Percentiles rank a stretch among this genome's conserved stretches.
Evolutionary conservation across 2,329 filamentous ascomycete genomes (phyloP).

Genomic region (Trichophyton mentagrophytes): DNA sequence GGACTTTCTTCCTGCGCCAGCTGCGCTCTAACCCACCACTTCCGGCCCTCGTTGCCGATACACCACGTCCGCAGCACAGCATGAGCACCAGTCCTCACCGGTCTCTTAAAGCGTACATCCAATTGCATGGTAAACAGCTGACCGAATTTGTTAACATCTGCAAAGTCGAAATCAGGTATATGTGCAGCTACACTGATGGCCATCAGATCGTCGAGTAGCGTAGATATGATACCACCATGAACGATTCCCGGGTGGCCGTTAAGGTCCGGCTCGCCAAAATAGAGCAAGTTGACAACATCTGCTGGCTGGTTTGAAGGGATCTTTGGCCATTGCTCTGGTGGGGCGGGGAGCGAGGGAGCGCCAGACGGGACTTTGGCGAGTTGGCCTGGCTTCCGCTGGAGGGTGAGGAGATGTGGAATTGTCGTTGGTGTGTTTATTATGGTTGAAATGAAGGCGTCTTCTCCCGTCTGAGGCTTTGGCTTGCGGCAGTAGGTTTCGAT

Average conservation of each 20-base stretch:
- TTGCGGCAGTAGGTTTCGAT: constrained; percentile 30
- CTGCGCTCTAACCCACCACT: constrained; percentile 31
- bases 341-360: constrained; percentile 15
- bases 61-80: constrained; percentile 28
- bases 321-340: constrained; percentile 14
- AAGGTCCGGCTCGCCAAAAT: constrained; percentile 25
- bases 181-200: constrained; percentile 27
- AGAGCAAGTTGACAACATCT: constrained; percentile 27
- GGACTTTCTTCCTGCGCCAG: constrained; percentile 27
- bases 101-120: constrained; percentile 30
- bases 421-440: constrained; percentile 29
- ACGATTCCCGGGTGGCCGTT: constrained; percentile 28
- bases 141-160: constrained; percentile 18
- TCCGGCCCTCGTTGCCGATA: constrained; percentile 26
- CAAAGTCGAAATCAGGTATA: constrained; percentile 12
- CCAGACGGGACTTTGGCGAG: constrained; percentile 13
- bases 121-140: constrained; percentile 29
- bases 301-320: constrained; percentile 14
- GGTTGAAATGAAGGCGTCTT: constrained; percentile 32
- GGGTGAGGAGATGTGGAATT: constrained; percentile 30
- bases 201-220: constrained; percentile 35
- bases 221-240: constrained; percentile 31
- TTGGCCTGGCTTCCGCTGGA: constrained; percentile 19
- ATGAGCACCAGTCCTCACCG: constrained; percentile 25
- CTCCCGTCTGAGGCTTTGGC: constrained; percentile 28